These are phyloP conservation scores for Rachicladosporium sp. DNA, from an alignment of 2,329 filamentous ascomycete species.

Conservation along the genomic window DNA sequence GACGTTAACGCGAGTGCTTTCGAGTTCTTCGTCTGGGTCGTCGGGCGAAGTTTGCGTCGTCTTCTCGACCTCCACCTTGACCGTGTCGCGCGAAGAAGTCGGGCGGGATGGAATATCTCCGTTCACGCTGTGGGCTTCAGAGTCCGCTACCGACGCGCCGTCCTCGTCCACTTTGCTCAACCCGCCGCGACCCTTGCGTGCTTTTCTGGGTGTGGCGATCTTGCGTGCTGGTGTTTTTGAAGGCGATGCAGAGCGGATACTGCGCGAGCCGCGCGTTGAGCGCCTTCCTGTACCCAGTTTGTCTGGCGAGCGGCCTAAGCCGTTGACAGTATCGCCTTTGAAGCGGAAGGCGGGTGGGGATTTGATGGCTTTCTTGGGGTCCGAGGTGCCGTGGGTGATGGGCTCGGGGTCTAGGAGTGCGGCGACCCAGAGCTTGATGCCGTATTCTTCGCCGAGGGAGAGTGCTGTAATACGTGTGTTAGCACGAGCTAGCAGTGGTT, in stretches of 20 bases:
- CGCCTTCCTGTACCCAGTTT: slow-evolving; percentile 12
- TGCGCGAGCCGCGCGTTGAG: slow-evolving; percentile 32
- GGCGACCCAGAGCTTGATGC: slow-evolving; percentile 73
- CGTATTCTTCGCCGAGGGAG: slow-evolving; percentile 73
- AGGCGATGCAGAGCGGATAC: slow-evolving; percentile 48
- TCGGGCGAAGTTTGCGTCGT: slow-evolving; percentile 39
- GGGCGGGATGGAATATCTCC: slow-evolving; percentile 9
- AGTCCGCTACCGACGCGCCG: slow-evolving; percentile 13
- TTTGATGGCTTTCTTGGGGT: slow-evolving; percentile 52
- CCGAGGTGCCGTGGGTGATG: slow-evolving; percentile 54
- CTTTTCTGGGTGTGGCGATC: slow-evolving; percentile 42
- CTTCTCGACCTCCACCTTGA: slow-evolving; percentile 60
- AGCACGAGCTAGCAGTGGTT: background rate
- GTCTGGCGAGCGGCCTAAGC: slow-evolving; percentile 14
- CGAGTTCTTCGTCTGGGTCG: slow-evolving; percentile 55
- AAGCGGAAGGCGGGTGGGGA: slow-evolving; percentile 65
- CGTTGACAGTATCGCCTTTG: slow-evolving; percentile 18
- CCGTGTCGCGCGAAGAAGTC: slow-evolving; percentile 30
- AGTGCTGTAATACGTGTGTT: slow-evolving; percentile 47
- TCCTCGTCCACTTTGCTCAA: slow-evolving; percentile 17
- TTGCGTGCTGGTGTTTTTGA: slow-evolving; percentile 26
- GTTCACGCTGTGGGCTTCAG: slow-evolving; percentile 10
- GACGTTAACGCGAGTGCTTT: slow-evolving; percentile 60
- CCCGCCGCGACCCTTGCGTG: slow-evolving; percentile 30
- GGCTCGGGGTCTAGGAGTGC: slow-evolving; percentile 84